A percentile compares a stretch with the other conserved stretches of the same genome.
These are phyloP conservation scores for Scedosporium apiospermum DNA, from an alignment of 2,329 filamentous ascomycete species.

Conservation along the genomic window DNA sequence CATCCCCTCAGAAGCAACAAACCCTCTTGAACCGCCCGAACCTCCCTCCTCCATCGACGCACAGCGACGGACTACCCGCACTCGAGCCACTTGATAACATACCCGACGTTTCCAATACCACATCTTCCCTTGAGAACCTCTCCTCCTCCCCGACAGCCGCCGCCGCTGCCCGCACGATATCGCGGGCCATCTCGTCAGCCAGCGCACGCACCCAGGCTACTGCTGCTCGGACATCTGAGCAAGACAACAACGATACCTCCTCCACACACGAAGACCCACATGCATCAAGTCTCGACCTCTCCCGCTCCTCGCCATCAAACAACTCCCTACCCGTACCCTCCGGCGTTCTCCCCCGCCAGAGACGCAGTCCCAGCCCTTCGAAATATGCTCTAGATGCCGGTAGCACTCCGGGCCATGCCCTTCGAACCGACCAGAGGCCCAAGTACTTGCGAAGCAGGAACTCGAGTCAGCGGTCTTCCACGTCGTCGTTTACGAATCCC, in stretches of 20 bases:
- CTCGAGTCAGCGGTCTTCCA: constrained; percentile 49
- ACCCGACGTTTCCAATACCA: constrained; percentile 28
- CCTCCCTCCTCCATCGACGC: background rate
- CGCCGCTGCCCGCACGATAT: constrained; percentile 42
- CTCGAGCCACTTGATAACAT: constrained; percentile 14
- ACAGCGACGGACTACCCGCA: background rate
- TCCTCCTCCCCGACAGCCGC: constrained; percentile 49
- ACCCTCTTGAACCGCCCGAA: background rate
- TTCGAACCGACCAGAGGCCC: constrained; percentile 38
- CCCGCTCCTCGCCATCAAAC: constrained; percentile 17
- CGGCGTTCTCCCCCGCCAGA: background rate
- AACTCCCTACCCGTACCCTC: constrained; percentile 14
- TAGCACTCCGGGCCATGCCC: constrained; percentile 34
- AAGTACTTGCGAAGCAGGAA: constrained; percentile 50
- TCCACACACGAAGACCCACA: constrained; percentile 15
- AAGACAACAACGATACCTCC: constrained; percentile 12
- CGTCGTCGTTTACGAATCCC: constrained; percentile 47
- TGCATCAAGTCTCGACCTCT: constrained; percentile 9
- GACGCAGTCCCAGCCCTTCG: constrained; percentile 16
- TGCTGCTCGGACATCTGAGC: constrained; percentile 11
- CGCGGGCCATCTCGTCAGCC: constrained; percentile 38
- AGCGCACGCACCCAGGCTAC: constrained; percentile 17
- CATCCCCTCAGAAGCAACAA: background rate
- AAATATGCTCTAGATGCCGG: constrained; percentile 30
- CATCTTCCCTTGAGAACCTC: constrained; percentile 42